Evolutionary conservation across 2,329 filamentous ascomycete genomes (phyloP), one percentile per base, ranked within the genome.

Genomic region (Colletotrichum sp.): DNA sequence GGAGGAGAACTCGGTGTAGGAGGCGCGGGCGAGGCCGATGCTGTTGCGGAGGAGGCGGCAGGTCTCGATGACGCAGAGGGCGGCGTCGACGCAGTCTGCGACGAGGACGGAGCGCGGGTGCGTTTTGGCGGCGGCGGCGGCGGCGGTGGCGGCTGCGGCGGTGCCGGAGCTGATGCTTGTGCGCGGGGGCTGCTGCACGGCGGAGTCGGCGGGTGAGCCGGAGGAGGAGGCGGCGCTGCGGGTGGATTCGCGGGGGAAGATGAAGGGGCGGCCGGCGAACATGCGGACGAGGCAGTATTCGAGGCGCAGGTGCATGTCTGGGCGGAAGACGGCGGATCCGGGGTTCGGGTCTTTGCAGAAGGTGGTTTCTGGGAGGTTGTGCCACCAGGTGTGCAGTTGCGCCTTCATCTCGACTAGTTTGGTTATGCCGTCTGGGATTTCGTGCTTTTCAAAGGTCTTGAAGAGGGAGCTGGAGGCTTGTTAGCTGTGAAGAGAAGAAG

Each of bases 1-100:
- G 5, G 88, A 87, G 77, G 87, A 89, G 77, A 89, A 90, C 75
- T 90, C 88, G 5, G 87, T 89, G 76, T 90, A 90, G 0, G 87
- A 89, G 4, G 88, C 87, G 34, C 87, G 85, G 8, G 88, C 88
- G 66, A 90, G 86, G 18, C 88, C 88, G 16, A 86, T 85, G n/a
- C 85, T 86, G 58, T 85, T 85, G 51, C 86, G 84, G 6, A 90
- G 83, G 6, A 86, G 80, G 54, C 85, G 85, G 74, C 88, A 89
- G 6, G 88, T 83, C 57, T 88, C 85, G 21, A 90, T 83, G 13
- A 88, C 86, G 70, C 86, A 84, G 33, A 89, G 78, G 4, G 88
- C 88, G 3, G 88, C 88, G 69, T 88, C 85, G 12, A 90, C 86
- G 69, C 88, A 90, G 72, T 89, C 87, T 6, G 83, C 83, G 21